Base-by-base conservation (phyloP, 2,329 filamentous ascomycete genomes). In the Neofusicoccum kwambonambiense region DNA sequence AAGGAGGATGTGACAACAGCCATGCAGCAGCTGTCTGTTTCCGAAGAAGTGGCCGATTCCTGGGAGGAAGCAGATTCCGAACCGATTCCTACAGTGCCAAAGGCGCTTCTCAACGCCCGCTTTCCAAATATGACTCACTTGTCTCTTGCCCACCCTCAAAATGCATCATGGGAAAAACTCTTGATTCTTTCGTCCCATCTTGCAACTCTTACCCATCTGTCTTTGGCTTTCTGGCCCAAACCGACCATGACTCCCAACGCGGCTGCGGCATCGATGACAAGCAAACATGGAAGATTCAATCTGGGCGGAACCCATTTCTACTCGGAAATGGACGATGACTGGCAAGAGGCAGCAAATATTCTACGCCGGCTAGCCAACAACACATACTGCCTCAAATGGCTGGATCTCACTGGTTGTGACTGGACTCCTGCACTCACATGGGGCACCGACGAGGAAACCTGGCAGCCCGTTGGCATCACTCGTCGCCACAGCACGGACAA, bases 401-500 rank as follows among this genome's bases (percentile, higher is more conserved):
- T 89, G 1, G 87, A 89, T 69, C 75, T 89, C 1, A 84, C 87
- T 71, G 86, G 86, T 8, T 89, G 87, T 69, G 76, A 79, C 22
- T 89, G 87, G 87, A 70, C 83, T 37, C 76, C 78, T 15, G 84
- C 86, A 0, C 71, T 89, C 35, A 79, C 73, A 31, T 84, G 80
- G 78, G 64, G 64, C 34, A 37, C 50, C 9, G 9, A 60, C 15
- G 11, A 67, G 17, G 65, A 67, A 45, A 70, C 69, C 68, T 64
- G 62, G n/a, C 61, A 60, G 5, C 51, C 17, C n/a, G 8, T 8
- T 31, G n/a, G 27, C n/a, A 19, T 22, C 7, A 3, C 7, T 3
- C n/a, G n/a, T n/a, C 9, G 3, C 3, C 13, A 27, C 11, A 11
- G 34, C 27, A 27, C 13, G 11, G 6, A 49, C 4, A n/a, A 12